Evolutionary conservation across 768 basidiomycete species (phyloP).

Genomic region (Austroboletus festivus): DNA sequence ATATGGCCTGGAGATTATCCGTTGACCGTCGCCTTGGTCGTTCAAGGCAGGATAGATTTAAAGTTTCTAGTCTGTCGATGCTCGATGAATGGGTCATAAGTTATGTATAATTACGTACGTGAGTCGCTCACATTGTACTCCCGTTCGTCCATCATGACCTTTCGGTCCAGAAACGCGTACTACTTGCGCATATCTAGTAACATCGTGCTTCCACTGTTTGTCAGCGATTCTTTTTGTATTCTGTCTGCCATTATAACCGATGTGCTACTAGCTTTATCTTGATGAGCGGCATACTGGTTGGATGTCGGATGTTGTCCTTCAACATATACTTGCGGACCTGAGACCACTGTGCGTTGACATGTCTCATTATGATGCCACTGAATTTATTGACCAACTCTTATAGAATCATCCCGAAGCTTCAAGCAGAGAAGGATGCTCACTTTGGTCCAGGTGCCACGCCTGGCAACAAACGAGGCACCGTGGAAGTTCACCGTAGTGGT

Average conservation of each 20-base stretch:
- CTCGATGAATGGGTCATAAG: not conserved
- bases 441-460: slow-evolving; percentile 37
- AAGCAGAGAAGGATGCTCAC: slow-evolving; percentile 50
- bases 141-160: slow-evolving; percentile 66
- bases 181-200: slow-evolving; percentile 79
- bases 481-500: slow-evolving; percentile 88
- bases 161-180: slow-evolving; percentile 70
- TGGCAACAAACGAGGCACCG: slow-evolving; percentile 61
- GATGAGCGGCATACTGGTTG: slow-evolving; percentile 85
- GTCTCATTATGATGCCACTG: not conserved
- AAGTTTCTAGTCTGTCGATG: slow-evolving; percentile 62
- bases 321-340: slow-evolving; percentile 77
- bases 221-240: slow-evolving; percentile 29
- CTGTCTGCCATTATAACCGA: slow-evolving; percentile 6
- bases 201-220: slow-evolving; percentile 77
- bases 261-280: slow-evolving; percentile 61
- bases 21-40: slow-evolving; percentile 79
- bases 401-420: slow-evolving; percentile 67
- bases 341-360: slow-evolving; percentile 54
- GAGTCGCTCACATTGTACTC: too few relatives aligned
- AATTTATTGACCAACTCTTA: slow-evolving; percentile 1
- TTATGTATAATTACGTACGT: too few relatives aligned
- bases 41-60: slow-evolving; percentile 79
- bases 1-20: slow-evolving; percentile 83
- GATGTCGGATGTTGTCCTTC: slow-evolving; percentile 84